These are phyloP conservation scores for Eucalyptus erythrocorys DNA, from an alignment of 345 rosid genomes.

Conservation along the genomic window DNA sequence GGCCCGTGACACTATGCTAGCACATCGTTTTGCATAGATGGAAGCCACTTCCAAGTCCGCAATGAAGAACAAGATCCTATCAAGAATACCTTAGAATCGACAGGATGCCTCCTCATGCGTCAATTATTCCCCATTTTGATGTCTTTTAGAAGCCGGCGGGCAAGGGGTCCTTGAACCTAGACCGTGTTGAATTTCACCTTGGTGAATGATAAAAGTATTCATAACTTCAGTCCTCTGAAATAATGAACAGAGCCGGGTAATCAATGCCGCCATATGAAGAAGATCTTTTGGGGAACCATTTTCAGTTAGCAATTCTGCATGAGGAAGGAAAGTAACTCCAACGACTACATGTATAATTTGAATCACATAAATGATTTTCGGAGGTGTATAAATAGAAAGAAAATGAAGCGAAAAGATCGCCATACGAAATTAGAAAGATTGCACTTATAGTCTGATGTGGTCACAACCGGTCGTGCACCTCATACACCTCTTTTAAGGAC, in stretches of 20 bases:
- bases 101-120: not conserved
- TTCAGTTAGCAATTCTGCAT: not conserved
- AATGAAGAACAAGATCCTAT: too few relatives aligned
- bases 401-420: not conserved
- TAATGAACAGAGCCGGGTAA: not conserved
- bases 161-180: too few relatives aligned
- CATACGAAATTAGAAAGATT: not conserved
- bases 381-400: not conserved
- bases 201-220: not conserved
- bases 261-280: not conserved
- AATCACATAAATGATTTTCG: not conserved
- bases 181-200: too few relatives aligned
- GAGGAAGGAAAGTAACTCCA: not conserved
- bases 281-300: not conserved
- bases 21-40: not conserved
- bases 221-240: not conserved
- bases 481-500: conserved; percentile 42
- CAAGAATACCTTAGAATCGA: too few relatives aligned
- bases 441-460: conserved; percentile 34
- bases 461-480: conserved; percentile 45
- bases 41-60: not conserved
- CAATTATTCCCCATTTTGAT: not conserved
- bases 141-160: not conserved
- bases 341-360: not conserved
- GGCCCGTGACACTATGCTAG: too few relatives aligned